Percentiles rank a stretch among this genome's conserved stretches.
These are phyloP conservation scores for Fusarium setosum DNA, from an alignment of 2,329 filamentous ascomycete genomes.

Conservation along the genomic window DNA sequence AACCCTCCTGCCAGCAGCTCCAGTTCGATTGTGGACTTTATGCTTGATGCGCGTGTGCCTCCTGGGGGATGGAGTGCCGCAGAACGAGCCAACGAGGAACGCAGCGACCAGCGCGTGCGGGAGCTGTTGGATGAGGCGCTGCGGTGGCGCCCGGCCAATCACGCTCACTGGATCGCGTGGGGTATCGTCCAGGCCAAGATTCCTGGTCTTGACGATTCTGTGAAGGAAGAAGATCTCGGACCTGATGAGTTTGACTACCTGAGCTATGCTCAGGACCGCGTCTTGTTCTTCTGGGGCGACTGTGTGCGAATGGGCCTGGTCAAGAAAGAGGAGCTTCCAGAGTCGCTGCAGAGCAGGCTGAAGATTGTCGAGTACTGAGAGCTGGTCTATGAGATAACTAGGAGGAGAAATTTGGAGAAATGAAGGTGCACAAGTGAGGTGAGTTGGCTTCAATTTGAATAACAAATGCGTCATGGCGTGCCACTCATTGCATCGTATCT, in stretches of 20 bases:
- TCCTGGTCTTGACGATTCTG: constrained; percentile 71
- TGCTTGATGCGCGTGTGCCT: constrained; percentile 79
- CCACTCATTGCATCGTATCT: background rate
- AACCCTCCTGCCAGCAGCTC: constrained; percentile 58
- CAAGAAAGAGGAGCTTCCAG: constrained; percentile 79
- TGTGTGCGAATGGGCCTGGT: constrained; percentile 81
- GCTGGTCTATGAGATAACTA: background rate
- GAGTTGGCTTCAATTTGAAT: constrained; percentile 11
- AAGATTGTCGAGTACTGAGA: constrained; percentile 76
- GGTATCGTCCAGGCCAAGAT: constrained; percentile 95
- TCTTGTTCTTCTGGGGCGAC: constrained; percentile 95
- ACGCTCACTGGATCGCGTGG: constrained; percentile 94
- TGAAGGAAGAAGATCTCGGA: constrained; percentile 47
- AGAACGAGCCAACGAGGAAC: constrained; percentile 71
- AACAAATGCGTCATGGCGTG: background rate
- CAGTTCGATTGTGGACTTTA: constrained; percentile 75
- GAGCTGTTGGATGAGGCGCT: constrained; percentile 81
- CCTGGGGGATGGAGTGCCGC: constrained; percentile 61
- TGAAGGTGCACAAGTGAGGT: constrained; percentile 6
- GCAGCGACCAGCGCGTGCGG: constrained; percentile 74
- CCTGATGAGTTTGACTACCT: constrained; percentile 90
- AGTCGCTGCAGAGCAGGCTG: constrained; percentile 69
- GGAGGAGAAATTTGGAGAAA: background rate
- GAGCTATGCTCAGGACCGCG: constrained; percentile 88
- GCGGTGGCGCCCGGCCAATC: constrained; percentile 89